Percentiles rank a stretch among this genome's conserved stretches.
Evolutionary conservation across 257 asterid genomes (phyloP).

Genomic region (Verbena officinalis): DNA sequence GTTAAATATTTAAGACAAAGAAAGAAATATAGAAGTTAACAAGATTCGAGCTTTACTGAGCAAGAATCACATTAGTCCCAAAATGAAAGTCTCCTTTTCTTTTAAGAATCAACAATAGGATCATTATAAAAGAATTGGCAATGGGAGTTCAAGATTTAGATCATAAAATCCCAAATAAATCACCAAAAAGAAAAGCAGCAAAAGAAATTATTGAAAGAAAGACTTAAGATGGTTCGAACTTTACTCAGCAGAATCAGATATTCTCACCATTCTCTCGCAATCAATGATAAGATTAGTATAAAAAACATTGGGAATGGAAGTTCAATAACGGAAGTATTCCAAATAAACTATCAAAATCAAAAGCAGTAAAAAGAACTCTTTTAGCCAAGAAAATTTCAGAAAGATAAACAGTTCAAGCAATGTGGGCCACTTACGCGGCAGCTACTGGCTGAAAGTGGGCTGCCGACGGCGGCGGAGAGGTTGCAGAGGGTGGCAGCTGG

Average conservation of each 20-base stretch:
- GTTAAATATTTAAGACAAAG: too few species aligned
- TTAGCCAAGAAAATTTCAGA: slow-evolving; percentile 8
- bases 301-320: too few species aligned
- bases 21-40: neutral
- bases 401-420: neutral
- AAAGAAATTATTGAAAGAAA: too few species aligned
- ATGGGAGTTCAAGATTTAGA: neutral
- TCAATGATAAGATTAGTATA: too few species aligned
- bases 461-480: neutral
- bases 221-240: neutral
- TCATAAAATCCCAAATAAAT: slow-evolving; percentile 3
- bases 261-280: too few species aligned
- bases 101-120: neutral
- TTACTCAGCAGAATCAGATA: too few species aligned
- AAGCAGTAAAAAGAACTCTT: neutral
- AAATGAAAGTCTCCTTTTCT: neutral
- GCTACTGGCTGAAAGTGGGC: neutral
- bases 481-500: neutral
- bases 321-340: too few species aligned
- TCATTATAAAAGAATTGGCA: neutral
- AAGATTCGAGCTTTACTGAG: neutral
- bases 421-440: slow-evolving; percentile 6
- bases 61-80: neutral
- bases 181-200: too few species aligned
- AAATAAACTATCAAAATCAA: neutral